Evolutionary conservation across 2,329 filamentous ascomycete genomes (phyloP).

Genomic region (Cordyceps militaris): DNA sequence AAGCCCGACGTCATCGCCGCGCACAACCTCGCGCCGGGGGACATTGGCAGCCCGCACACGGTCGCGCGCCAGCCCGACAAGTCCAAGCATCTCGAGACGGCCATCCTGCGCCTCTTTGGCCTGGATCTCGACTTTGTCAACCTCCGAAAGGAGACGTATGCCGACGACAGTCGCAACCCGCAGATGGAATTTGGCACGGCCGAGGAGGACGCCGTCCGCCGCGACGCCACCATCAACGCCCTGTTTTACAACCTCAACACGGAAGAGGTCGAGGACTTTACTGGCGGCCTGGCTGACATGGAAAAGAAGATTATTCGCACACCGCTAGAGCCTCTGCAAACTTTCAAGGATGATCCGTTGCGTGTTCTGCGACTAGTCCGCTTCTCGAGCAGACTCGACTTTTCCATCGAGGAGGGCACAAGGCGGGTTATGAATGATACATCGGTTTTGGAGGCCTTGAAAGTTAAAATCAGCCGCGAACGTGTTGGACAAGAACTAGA

Average conservation of each 20-base stretch:
- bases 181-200: constrained; percentile 91
- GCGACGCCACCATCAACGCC: constrained; percentile 91
- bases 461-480: constrained; percentile 85
- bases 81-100: constrained; percentile 91
- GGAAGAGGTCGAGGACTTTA: constrained; percentile 75
- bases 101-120: constrained; percentile 76
- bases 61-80: constrained; percentile 91
- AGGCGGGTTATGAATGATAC: constrained; percentile 67
- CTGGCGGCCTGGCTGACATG: constrained; percentile 72
- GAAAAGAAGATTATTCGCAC: constrained; percentile 67
- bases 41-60: constrained; percentile 73
- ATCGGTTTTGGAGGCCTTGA: constrained; percentile 74
- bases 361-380: constrained; percentile 80
- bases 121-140: constrained; percentile 94
- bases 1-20: constrained; percentile 51
- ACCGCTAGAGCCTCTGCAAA: constrained; percentile 80
- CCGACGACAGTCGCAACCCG: constrained; percentile 82
- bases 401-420: constrained; percentile 65
- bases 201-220: constrained; percentile 78
- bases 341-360: constrained; percentile 89
- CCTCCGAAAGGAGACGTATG: constrained; percentile 83
- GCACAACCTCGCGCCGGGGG: constrained; percentile 50
- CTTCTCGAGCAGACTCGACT: constrained; percentile 79
- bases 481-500: constrained; percentile 80
- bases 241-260: constrained; percentile 92